Base-by-base conservation (phyloP, 805 yeast genomes). In the Candida tallmaniae region DNA sequence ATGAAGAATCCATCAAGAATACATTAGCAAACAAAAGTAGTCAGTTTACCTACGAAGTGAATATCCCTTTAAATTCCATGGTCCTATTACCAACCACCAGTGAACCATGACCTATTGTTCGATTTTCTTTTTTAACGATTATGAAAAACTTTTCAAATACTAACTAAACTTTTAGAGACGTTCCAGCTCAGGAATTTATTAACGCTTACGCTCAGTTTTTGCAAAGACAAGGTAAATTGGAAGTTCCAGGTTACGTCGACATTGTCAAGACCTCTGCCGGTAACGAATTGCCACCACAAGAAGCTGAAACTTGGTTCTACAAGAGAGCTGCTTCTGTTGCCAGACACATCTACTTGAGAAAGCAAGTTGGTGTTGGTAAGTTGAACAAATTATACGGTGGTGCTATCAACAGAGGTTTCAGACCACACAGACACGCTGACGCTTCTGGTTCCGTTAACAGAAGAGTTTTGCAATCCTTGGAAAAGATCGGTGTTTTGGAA, bases 371-470 rank as follows among this genome's bases (percentile, higher is more conserved):
- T 84, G 95, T 90, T 60, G 98, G 98, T 80, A 85, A 85, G 68
- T 82, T 93, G 68, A 90, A 90, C 95, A 93, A 87, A 77, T 78
- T 87, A 62, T 93, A 93, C 93, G 98, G 98, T 75, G 94, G 95
- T 77, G 88, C 97, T 63, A 77, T 81, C 73, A 90, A 88, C 95
- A 93, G 97, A 78, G 98, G 98, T 74, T 78, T 78, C 76, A 83
- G 95, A 78, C 97, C 98, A 69, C 83, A 89, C 71, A 94, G 80
- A 79, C 98, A 93, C 83, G 86, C 78, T 61, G 96, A 93, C 65
- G 97, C 97, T 69, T 93, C 98, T 43, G 98, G 98, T 71, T 89
- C 97, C 56, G 78, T 93, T 68, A 93, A 93, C 96, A 88, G 98
- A 83, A 89, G 74, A 75, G 97, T 85, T 56, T 78, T 93, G 65